A percentile compares a stretch with the other conserved stretches of the same genome.
Evolutionary conservation across 208 protist species (phyloP).

Genomic region (Acanthamoeba sp.): DNA sequence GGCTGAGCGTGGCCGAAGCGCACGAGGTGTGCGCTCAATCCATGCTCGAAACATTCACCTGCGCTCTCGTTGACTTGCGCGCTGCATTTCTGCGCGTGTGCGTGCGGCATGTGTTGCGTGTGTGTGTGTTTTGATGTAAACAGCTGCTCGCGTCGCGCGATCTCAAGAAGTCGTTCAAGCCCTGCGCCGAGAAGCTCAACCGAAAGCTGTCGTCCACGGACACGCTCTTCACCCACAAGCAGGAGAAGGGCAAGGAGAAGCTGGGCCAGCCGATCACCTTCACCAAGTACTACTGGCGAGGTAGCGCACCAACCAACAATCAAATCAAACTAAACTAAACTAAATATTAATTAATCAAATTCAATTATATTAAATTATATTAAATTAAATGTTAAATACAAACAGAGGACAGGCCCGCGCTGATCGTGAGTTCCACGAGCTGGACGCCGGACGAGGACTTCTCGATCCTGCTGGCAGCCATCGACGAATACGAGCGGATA

Average conservation of each 20-base stretch:
- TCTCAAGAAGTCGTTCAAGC: background rate
- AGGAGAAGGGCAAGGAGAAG: slow-evolving; percentile 64
- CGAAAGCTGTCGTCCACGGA: background rate
- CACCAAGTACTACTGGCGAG: background rate
- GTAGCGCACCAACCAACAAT: background rate
- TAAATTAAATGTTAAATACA: too few species aligned
- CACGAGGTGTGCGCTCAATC: slow-evolving; percentile 22
- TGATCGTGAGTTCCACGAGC: slow-evolving; percentile 95
- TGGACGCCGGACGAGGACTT: slow-evolving; percentile 98
- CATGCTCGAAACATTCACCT: background rate
- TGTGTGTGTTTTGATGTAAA: background rate
- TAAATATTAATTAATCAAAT: too few species aligned
- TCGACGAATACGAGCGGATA: slow-evolving; percentile 91
- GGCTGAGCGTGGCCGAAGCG: background rate
- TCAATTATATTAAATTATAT: too few species aligned
- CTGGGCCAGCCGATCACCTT: background rate
- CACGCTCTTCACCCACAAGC: slow-evolving; percentile 5
- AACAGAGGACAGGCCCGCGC: slow-evolving; percentile 79
- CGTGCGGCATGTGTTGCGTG: background rate
- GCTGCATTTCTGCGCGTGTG: too few species aligned
- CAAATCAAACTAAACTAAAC: background rate
- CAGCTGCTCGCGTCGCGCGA: background rate
- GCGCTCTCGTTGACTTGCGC: too few species aligned
- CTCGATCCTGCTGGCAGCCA: slow-evolving; percentile 93
- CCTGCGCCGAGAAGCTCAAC: background rate